Percentiles rank a stretch among this genome's conserved stretches.
phyloP scores from a whole-genome alignment of 345 rosid species.

The Hibiscus syriacus region DNA sequence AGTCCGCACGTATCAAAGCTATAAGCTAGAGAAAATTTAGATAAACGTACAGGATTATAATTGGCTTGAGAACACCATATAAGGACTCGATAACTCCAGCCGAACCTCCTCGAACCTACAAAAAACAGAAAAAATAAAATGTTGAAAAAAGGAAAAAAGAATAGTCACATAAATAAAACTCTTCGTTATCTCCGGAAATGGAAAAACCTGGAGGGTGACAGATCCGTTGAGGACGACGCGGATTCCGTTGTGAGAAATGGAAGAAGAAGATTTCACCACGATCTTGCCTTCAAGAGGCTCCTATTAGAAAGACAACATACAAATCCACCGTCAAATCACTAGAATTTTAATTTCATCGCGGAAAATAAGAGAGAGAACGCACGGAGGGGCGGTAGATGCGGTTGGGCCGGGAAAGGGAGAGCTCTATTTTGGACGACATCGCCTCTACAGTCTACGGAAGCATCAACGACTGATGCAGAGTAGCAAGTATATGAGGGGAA shows the following conservation, averaged over 20 bases:
- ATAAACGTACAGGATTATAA: slow-evolving; percentile 45
- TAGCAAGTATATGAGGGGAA: not conserved
- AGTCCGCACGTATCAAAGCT: not conserved
- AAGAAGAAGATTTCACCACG: slow-evolving; percentile 53
- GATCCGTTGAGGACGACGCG: slow-evolving; percentile 64
- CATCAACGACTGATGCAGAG: not conserved
- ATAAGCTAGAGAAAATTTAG: not conserved
- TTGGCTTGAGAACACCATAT: slow-evolving; percentile 77
- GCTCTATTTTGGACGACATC: slow-evolving; percentile 30
- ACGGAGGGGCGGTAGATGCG: slow-evolving; percentile 73
- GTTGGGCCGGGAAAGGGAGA: slow-evolving; percentile 58
- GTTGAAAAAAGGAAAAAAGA: not conserved
- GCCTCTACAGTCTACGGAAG: not conserved
- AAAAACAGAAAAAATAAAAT: too few relatives aligned
- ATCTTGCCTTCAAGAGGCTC: slow-evolving; percentile 66
- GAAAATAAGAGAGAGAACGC: not conserved
- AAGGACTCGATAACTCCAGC: slow-evolving; percentile 81
- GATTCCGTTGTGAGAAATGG: slow-evolving; percentile 66
- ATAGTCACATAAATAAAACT: not conserved
- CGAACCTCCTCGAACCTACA: slow-evolving; percentile 83
- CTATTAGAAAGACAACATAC: slow-evolving; percentile 23
- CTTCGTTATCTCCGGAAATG: not conserved
- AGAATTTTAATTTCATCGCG: not conserved
- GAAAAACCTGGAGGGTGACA: slow-evolving; percentile 72
- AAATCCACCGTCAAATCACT: not conserved